These are phyloP conservation scores for Starmerella geochares DNA, from an alignment of 805 yeast species.

Conservation along the genomic window DNA sequence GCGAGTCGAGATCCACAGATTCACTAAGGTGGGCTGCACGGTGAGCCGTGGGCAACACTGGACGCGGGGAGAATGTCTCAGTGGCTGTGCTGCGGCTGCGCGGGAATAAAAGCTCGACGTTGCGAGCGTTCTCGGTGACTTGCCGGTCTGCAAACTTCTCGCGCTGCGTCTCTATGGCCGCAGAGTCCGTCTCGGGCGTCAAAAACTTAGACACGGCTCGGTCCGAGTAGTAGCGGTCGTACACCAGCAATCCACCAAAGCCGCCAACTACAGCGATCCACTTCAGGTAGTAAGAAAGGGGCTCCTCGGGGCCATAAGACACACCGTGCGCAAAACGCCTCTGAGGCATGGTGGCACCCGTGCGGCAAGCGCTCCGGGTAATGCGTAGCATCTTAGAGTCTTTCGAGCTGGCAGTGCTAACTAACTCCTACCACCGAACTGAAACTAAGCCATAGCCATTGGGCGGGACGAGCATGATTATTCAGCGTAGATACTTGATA, in stretches of 20 bases:
- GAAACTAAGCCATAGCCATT: background rate
- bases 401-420: background rate
- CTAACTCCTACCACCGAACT: background rate
- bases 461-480: background rate
- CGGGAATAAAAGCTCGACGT: constrained; percentile 21
- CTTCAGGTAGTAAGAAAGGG: constrained; percentile 22
- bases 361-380: constrained; percentile 1
- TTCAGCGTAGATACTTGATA: background rate
- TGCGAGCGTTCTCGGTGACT: constrained; percentile 21
- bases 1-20: constrained; percentile 21
- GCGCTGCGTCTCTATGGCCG: constrained; percentile 20
- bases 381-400: constrained; percentile 10
- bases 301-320: constrained; percentile 26
- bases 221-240: constrained; percentile 26
- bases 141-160: constrained; percentile 20
- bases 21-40: constrained; percentile 26
- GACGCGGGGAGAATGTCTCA: constrained; percentile 24
- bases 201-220: constrained; percentile 22
- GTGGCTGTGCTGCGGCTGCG: constrained; percentile 16
- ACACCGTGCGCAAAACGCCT: constrained; percentile 19
- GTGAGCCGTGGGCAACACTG: constrained; percentile 28
- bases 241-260: constrained; percentile 21
- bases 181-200: constrained; percentile 21
- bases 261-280: constrained; percentile 24
- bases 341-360: background rate